These are phyloP conservation scores for Plasmopara muralis DNA, from an alignment of 352 stramenopile genomes.

Conservation along the genomic window DNA sequence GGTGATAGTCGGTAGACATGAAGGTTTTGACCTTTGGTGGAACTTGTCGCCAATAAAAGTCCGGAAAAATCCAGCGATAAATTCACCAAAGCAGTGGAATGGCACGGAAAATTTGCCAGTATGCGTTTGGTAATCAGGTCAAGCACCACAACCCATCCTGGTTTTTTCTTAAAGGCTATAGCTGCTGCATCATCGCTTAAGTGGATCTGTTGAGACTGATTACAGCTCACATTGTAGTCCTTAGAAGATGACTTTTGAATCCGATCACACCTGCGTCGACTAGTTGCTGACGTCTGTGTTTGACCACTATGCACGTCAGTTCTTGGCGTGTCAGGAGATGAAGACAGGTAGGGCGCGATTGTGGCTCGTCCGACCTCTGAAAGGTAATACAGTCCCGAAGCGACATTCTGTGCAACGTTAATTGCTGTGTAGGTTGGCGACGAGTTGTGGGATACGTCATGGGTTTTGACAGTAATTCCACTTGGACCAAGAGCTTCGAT, in stretches of 20 bases:
- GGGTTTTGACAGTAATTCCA: constrained; percentile 18
- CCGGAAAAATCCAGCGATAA: constrained; percentile 74
- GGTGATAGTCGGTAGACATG: constrained; percentile 76
- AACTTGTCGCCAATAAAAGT: constrained; percentile 70
- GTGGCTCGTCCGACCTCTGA: constrained; percentile 60
- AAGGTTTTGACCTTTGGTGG: constrained; percentile 80
- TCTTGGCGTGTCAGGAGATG: constrained; percentile 40
- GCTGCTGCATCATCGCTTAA: constrained; percentile 10
- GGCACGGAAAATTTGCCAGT: constrained; percentile 70
- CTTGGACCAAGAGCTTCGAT: constrained; percentile 39
- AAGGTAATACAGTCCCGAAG: constrained; percentile 79
- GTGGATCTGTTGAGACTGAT: constrained; percentile 3
- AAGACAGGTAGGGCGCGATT: constrained; percentile 68
- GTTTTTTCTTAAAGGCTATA: constrained; percentile 24
- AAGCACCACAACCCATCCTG: constrained; percentile 62
- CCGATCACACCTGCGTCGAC: constrained; percentile 7
- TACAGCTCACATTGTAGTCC: constrained; percentile 6
- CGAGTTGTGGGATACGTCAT: constrained; percentile 19
- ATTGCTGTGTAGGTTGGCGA: constrained; percentile 65
- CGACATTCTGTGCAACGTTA: constrained; percentile 84
- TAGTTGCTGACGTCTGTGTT: constrained; percentile 12
- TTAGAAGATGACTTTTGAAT: constrained; percentile 16
- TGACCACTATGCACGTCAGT: constrained; percentile 9
- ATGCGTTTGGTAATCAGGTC: constrained; percentile 56
- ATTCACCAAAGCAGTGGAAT: constrained; percentile 63